These are phyloP conservation scores for Cutaneotrichosporon daszewskae DNA, from an alignment of 1,284 basidiomycete species.

Conservation along the genomic window DNA sequence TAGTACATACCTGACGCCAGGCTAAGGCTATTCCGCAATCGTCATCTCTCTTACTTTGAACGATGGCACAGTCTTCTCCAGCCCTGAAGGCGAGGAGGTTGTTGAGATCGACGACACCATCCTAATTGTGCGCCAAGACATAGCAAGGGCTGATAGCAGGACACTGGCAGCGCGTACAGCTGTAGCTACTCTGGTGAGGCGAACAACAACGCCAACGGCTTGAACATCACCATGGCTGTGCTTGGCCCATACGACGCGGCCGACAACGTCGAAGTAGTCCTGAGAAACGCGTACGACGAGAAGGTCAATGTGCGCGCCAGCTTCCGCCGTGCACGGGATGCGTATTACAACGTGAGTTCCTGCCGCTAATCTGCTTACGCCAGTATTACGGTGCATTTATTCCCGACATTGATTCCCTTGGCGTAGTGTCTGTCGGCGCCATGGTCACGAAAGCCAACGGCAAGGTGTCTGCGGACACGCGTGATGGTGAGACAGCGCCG, in stretches of 20 bases:
- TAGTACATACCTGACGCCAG: no score
- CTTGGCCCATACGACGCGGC: slow-evolving; percentile 9
- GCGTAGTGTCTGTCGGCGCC: slow-evolving; percentile 4
- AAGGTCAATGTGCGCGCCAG: slow-evolving; percentile 2
- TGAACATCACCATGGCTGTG: slow-evolving; percentile 16
- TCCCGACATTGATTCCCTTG: neutral
- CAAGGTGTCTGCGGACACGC: slow-evolving; percentile 7
- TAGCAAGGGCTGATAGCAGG: no score
- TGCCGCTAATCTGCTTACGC: neutral
- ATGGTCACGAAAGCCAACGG: slow-evolving; percentile 10
- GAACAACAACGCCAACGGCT: slow-evolving; percentile 3
- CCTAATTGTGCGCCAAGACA: no score
- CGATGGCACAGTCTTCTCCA: slow-evolving; percentile 9
- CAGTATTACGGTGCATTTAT: slow-evolving; percentile 13
- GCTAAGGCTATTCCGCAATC: no score
- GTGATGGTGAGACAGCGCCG: slow-evolving; percentile 9
- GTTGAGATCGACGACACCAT: slow-evolving; percentile 12
- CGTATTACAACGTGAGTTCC: slow-evolving; percentile 7
- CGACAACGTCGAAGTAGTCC: slow-evolving; percentile 16
- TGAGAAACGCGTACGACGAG: neutral
- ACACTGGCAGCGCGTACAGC: slow-evolving; percentile 7
- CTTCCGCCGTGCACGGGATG: slow-evolving; percentile 7
- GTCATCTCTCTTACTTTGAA: slow-evolving; percentile 5
- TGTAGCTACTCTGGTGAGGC: slow-evolving; percentile 10
- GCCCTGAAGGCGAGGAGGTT: slow-evolving; percentile 7